Base-by-base conservation (phyloP, 2,329 filamentous ascomycete species). In the Diaporthe sp. region DNA sequence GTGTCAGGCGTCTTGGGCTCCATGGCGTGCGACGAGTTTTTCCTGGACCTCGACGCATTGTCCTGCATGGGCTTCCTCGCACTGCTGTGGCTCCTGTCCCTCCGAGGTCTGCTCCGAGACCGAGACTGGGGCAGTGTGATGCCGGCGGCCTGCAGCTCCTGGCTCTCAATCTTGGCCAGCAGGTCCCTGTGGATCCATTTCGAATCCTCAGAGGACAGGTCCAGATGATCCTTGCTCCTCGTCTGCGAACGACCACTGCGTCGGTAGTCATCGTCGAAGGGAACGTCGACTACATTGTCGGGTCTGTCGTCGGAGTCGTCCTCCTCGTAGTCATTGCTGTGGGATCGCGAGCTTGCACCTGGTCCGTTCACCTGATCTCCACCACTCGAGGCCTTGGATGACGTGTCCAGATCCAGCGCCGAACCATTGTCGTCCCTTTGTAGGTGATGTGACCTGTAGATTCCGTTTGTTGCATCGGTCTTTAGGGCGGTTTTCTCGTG, bases 141-240 rank as follows among this genome's bases (percentile, higher is more conserved):
- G 39, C 94, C 94, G 9, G 94, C 94, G 74, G 93, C 94, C 81
- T 95, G 93, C 76, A 97, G 88, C 83, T 97, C 94, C 79, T 92
- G 89, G 78, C 87, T 96, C 83, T 97, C 94, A 78, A 96, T 97
- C 80, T 90, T 91, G 71, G 93, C 94, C 75, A 97, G 85, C 84
- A 96, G 96, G 83, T 97, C 94, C 73, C 94, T 88, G 80, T 97
- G 94, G 78, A 97, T 96, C 94, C 94, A 97, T 82, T 94, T 93
- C 42, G 92, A 93, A 75, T 91, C 88, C 75, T 93, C 92, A 44
- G 86, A 84, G 44, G 87, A 84, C 30, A 78, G 74, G 44, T 77
- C 71, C 51, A 81, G 79, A 32, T 84, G 81, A 59, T 80, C 79
- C 42, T 79, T 81, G 53, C 71, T 76, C 55, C 77, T 78, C 55